A percentile compares a stretch with the other conserved stretches of the same genome.
These are phyloP conservation scores for Malus fusca DNA, from an alignment of 306 rosid genomes.

Conservation along the genomic window DNA sequence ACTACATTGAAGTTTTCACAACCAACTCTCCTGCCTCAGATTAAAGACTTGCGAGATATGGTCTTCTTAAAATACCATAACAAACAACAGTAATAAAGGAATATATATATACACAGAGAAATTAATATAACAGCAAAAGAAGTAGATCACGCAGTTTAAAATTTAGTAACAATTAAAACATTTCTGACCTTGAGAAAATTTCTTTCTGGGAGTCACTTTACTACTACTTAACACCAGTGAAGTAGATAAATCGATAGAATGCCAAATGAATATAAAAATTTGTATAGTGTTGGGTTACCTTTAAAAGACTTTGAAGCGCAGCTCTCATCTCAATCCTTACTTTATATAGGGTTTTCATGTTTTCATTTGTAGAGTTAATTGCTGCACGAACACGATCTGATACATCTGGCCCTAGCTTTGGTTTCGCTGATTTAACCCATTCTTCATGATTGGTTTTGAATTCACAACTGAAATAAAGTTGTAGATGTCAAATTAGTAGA, in stretches of 20 bases:
- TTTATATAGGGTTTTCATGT: constrained; percentile 59
- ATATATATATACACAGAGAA: neutral
- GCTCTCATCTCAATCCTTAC: constrained; percentile 77
- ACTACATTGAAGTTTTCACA: neutral
- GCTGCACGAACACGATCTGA: constrained; percentile 51
- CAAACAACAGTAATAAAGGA: neutral
- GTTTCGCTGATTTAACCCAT: constrained; percentile 69
- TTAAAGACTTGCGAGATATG: neutral
- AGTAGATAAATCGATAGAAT: neutral
- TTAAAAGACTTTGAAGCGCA: constrained; percentile 63
- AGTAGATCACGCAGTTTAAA: neutral
- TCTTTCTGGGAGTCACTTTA: neutral
- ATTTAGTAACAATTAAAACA: neutral
- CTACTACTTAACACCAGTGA: neutral
- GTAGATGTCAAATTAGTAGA: neutral
- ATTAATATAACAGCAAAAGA: neutral
- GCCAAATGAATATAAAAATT: neutral
- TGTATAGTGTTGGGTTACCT: constrained; percentile 36
- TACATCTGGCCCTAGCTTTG: constrained; percentile 48
- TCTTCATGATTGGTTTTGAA: constrained; percentile 82
- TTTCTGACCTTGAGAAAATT: neutral
- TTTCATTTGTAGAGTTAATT: constrained; percentile 45
- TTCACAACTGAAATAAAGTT: constrained; percentile 62
- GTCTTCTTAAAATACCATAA: neutral
- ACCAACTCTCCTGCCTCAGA: neutral